Evolutionary conservation across 2,329 filamentous ascomycete species (phyloP).

Genomic region (Ophiocordyceps camponoti-rufipedis): DNA sequence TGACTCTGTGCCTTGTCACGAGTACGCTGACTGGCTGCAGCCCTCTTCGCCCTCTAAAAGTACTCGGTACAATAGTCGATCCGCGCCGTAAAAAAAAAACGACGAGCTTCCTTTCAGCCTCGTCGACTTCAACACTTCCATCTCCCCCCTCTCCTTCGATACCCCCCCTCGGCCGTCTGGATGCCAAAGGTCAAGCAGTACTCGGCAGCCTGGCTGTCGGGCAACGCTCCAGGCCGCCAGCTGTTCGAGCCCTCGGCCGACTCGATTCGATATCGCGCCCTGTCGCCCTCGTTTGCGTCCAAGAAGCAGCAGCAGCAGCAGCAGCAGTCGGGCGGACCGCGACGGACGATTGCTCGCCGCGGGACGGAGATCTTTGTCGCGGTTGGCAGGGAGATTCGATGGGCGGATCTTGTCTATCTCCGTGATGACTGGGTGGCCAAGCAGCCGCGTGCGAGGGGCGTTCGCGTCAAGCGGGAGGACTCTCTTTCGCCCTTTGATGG

Average conservation of each 20-base stretch:
- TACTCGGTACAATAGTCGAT: too few relatives aligned
- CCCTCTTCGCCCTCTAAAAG: too few relatives aligned
- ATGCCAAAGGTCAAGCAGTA: constrained; percentile 83
- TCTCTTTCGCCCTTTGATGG: background rate
- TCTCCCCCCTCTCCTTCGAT: too few relatives aligned
- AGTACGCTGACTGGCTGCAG: too few relatives aligned
- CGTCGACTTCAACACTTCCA: too few relatives aligned
- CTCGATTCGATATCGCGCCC: constrained; percentile 18
- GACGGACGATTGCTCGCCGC: constrained; percentile 56
- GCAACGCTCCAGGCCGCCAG: constrained; percentile 56
- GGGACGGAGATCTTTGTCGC: constrained; percentile 82
- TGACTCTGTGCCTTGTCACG: too few relatives aligned
- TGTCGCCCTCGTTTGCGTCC: constrained; percentile 19
- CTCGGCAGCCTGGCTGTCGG: constrained; percentile 73
- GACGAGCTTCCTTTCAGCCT: too few relatives aligned
- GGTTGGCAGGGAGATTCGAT: constrained; percentile 76
- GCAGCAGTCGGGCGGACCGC: constrained; percentile 21
- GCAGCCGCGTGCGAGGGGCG: constrained; percentile 11
- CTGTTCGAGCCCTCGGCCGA: constrained; percentile 45
- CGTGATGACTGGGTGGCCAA: constrained; percentile 38
- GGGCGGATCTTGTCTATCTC: constrained; percentile 67
- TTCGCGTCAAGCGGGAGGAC: constrained; percentile 27
- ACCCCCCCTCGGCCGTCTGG: constrained; percentile 1
- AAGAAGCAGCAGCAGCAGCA: constrained; percentile 20
- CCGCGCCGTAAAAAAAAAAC: too few relatives aligned